These are phyloP conservation scores for Bauhinia variegata DNA, from an alignment of 306 rosid species.

Conservation along the genomic window DNA sequence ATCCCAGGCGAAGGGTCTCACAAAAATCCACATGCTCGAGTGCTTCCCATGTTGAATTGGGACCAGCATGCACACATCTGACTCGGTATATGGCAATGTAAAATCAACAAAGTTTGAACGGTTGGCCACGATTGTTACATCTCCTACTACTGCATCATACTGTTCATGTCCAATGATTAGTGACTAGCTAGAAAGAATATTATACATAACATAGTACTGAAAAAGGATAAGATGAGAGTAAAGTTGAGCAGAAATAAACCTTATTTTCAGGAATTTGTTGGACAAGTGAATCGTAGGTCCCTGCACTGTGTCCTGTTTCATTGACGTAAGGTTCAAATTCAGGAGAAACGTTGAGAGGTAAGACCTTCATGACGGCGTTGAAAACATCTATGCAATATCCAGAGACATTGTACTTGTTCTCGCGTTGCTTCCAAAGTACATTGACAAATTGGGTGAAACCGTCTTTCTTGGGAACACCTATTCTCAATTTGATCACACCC, in stretches of 20 bases:
- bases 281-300: slow-evolving; percentile 37
- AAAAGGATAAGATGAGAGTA: neutral
- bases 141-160: slow-evolving; percentile 46
- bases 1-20: slow-evolving; percentile 43
- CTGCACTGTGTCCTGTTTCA: slow-evolving; percentile 13
- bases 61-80: slow-evolving; percentile 38
- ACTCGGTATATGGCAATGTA: slow-evolving; percentile 37
- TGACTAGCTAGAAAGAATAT: neutral
- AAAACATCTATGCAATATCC: slow-evolving; percentile 49
- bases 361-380: slow-evolving; percentile 9
- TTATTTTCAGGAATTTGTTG: slow-evolving; percentile 25
- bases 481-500: slow-evolving; percentile 13
- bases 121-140: slow-evolving; percentile 34
- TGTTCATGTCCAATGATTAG: neutral
- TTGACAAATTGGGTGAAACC: slow-evolving; percentile 42
- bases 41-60: slow-evolving; percentile 19
- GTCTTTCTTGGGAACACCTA: slow-evolving; percentile 40
- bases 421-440: neutral
- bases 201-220: too few relatives aligned
- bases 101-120: slow-evolving; percentile 39
- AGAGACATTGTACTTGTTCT: slow-evolving; percentile 9
- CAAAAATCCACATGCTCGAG: slow-evolving; percentile 43
- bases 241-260: neutral
- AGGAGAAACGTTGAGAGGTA: slow-evolving; percentile 34
- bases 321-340: slow-evolving; percentile 24